Conservation (phyloP, 345 rosid genomes). For the Turritis glabra region DNA sequence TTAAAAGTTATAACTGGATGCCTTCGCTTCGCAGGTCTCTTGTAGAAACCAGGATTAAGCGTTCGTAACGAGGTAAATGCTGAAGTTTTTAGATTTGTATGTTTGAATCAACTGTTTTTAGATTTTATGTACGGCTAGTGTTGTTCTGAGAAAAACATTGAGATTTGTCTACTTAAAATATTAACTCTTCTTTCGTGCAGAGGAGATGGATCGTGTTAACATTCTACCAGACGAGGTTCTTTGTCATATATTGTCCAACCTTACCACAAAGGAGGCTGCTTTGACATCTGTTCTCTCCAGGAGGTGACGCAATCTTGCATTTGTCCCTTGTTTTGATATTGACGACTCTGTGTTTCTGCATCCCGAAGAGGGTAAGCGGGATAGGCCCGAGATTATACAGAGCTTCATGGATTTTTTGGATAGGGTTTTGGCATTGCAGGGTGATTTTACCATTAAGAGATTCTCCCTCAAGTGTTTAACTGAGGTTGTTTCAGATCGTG, state of each 20-base stretch:
- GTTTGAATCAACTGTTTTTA: too few relatives aligned
- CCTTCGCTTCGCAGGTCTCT: too few relatives aligned
- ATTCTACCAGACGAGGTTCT: background rate
- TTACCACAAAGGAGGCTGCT: conserved; percentile 8
- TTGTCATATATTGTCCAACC: background rate
- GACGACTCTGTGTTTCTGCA: background rate
- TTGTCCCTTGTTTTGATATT: background rate
- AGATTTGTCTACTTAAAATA: too few relatives aligned
- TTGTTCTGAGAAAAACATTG: too few relatives aligned
- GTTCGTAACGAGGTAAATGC: background rate
- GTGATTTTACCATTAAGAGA: background rate
- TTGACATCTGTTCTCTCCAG: background rate
- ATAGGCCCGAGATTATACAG: background rate
- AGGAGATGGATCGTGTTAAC: background rate
- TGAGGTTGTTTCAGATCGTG: background rate
- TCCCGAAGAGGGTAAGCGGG: background rate
- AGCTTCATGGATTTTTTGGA: conserved; percentile 15
- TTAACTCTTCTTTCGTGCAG: background rate
- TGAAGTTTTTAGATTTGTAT: background rate
- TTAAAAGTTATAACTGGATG: too few relatives aligned
- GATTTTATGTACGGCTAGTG: too few relatives aligned
- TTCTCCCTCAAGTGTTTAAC: conserved; percentile 6
- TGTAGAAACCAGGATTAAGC: too few relatives aligned
- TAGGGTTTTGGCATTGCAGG: background rate
- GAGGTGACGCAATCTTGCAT: background rate